Base-by-base conservation (phyloP, 257 asterid species). In the Jasminum sambac region DNA sequence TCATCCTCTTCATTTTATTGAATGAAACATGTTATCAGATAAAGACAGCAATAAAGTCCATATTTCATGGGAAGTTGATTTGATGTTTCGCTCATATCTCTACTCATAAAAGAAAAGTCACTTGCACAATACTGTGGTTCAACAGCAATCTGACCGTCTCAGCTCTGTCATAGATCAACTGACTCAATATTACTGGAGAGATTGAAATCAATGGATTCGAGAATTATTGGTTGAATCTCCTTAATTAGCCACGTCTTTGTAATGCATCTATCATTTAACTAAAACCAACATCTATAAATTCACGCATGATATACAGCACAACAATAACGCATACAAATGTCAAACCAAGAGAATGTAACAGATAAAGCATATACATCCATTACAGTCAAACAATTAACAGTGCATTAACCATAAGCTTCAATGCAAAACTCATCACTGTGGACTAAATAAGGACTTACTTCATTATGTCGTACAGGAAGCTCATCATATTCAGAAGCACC, bases 401-500 rank as follows among this genome's bases (percentile, higher is more conserved):
- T 4, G 52, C 17, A n/a, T 46, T 46, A 62, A 40, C 57, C 52
- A 76, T 46, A 16, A 39, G 34, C 37, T 64, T 52, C 21, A n/a
- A 30, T 12, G 48, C 16, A 36, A 50, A 72, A 23, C 40, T 65
- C 60, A 25, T 41, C 8, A 46, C 42, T 25, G 12, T 25, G 66
- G 52, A 71, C 60, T 14, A 74, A 44, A 71, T 57, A 38, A 66
- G 26, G 69, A 77, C 77, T 79, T 88, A 94, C 97, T 87, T 94
- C 97, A 82, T 91, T 94, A 84, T 91, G 97, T 63, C 99, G 88
- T 77, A 94, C 95, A 5, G 97, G 97, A 73, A 91, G 97, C 82
- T 91, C 99, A 82, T 94, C 96, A 70, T 94, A 91, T 83, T 91
- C 97, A 72, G 96, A 88, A 81, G 97, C 96, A 72, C 92, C 95